Evolutionary conservation across 2,329 filamentous ascomycete species (phyloP).

Genomic region (Trichophyton simii): DNA sequence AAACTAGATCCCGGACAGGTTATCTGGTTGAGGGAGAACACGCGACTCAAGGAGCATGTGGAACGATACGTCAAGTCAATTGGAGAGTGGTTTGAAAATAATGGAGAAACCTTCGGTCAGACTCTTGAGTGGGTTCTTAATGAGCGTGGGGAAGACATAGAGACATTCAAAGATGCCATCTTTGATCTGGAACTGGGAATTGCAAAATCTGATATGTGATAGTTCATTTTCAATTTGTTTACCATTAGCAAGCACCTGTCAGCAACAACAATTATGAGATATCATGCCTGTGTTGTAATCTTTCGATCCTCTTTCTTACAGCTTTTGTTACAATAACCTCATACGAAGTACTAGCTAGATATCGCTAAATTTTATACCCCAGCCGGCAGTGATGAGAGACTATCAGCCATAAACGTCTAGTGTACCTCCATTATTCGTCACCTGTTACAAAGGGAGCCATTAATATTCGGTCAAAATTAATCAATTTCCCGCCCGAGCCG

Average conservation of each 20-base stretch:
- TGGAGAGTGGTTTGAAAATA: slow-evolving; percentile 52
- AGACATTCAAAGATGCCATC: slow-evolving; percentile 26
- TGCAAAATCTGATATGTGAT: slow-evolving; percentile 11
- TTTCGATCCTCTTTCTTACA: not conserved
- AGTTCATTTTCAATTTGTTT: not conserved
- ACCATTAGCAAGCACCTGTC: not conserved
- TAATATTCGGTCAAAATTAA: not conserved
- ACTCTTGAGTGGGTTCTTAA: slow-evolving; percentile 45
- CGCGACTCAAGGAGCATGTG: slow-evolving; percentile 45
- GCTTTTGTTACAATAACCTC: not conserved
- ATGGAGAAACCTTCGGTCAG: slow-evolving; percentile 50
- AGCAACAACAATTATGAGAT: not conserved
- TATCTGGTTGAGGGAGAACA: slow-evolving; percentile 45
- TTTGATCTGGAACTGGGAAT: slow-evolving; percentile 23
- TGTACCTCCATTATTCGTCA: too few species aligned
- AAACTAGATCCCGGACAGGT: slow-evolving; percentile 51
- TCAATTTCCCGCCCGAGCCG: not conserved
- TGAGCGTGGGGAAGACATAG: slow-evolving; percentile 42
- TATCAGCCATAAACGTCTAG: too few species aligned
- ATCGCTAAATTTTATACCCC: not conserved
- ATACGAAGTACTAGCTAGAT: not conserved
- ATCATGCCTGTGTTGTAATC: not conserved
- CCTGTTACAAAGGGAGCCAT: too few species aligned
- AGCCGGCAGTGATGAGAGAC: too few species aligned
- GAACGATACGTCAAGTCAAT: slow-evolving; percentile 40